A percentile compares a stretch with the other conserved stretches of the same genome.
Conservation (phyloP, 148 eudicot species). For the Heliamphora exappendiculata region DNA sequence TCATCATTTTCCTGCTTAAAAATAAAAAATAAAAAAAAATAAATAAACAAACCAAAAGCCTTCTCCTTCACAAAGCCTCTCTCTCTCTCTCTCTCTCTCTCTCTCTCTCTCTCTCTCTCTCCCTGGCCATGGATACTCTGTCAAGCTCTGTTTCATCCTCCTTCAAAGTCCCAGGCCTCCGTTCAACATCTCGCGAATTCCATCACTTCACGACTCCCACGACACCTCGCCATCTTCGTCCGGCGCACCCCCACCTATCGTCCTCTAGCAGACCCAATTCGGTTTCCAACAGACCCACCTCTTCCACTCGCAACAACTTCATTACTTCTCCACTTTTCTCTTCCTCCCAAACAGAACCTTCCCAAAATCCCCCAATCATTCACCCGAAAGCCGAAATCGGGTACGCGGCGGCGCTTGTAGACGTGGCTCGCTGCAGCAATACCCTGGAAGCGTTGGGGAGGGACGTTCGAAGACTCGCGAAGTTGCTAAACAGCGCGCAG, state of each 20-base stretch:
- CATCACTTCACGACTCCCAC: slow-evolving; percentile 14
- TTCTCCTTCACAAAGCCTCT: too few species aligned
- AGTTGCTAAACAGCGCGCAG: slow-evolving; percentile 24
- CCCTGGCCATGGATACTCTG: slow-evolving; percentile 16
- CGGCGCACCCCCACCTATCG: slow-evolving; percentile 16
- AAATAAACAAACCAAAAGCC: too few species aligned
- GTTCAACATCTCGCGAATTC: not conserved
- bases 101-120: too few species aligned
- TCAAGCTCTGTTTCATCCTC: slow-evolving; percentile 35
- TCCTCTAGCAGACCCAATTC: slow-evolving; percentile 16
- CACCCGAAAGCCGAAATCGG: slow-evolving; percentile 44
- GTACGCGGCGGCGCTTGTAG: slow-evolving; percentile 69
- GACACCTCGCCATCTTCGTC: slow-evolving; percentile 7
- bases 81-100: too few species aligned
- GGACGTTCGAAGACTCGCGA: slow-evolving; percentile 41
- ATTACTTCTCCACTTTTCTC: slow-evolving; percentile 8
- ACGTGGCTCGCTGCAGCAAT: slow-evolving; percentile 29
- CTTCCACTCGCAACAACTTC: too few species aligned
- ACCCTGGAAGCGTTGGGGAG: slow-evolving; percentile 24
- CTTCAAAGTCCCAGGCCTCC: slow-evolving; percentile 20
- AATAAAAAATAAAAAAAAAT: too few species aligned
- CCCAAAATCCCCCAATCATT: too few species aligned
- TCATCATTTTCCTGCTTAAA: too few species aligned
- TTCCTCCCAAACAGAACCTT: slow-evolving; percentile 28
- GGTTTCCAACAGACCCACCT: slow-evolving; percentile 9